phyloP scores from a whole-genome alignment of 2,329 filamentous ascomycete species.

The Colletotrichum shisoi region DNA sequence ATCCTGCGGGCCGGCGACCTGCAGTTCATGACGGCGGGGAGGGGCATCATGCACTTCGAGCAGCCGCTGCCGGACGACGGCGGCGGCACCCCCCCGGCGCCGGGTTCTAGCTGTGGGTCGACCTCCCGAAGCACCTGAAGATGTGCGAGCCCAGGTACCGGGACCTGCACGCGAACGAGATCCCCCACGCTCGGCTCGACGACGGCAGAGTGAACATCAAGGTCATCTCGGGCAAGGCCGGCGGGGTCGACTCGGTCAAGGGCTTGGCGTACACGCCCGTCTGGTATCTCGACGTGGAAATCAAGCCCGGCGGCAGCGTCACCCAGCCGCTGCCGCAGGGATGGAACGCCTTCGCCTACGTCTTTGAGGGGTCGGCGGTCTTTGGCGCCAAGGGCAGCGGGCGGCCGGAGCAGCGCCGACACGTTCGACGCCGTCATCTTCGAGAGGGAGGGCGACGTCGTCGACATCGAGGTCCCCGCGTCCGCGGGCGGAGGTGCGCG shows the following conservation, averaged over 20 bases:
- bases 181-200: constrained; percentile 75
- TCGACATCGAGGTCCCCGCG: constrained; percentile 73
- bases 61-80: constrained; percentile 85
- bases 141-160: constrained; percentile 90
- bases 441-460: constrained; percentile 75
- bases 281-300: constrained; percentile 86
- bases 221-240: constrained; percentile 85
- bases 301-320: constrained; percentile 80
- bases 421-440: constrained; percentile 91
- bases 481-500: constrained; percentile 66
- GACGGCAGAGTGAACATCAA: constrained; percentile 80
- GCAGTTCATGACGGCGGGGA: constrained; percentile 96
- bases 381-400: constrained; percentile 57
- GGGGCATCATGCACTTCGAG: constrained; percentile 92
- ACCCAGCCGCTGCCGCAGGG: constrained; percentile 76
- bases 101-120: constrained; percentile 95
- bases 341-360: constrained; percentile 93
- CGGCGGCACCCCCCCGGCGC: constrained; percentile 78
- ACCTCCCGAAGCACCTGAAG: constrained; percentile 83
- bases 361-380: constrained; percentile 72
- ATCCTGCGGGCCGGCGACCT: constrained; percentile 87
- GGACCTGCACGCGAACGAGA: constrained; percentile 79
- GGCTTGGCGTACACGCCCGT: constrained; percentile 95
- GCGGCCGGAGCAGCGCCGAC: constrained; percentile 60
- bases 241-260: constrained; percentile 84